Evolutionary conservation across 345 rosid species (phyloP), one percentile per base, ranked within the genome.

Genomic region (Xanthoceras sorbifolium): DNA sequence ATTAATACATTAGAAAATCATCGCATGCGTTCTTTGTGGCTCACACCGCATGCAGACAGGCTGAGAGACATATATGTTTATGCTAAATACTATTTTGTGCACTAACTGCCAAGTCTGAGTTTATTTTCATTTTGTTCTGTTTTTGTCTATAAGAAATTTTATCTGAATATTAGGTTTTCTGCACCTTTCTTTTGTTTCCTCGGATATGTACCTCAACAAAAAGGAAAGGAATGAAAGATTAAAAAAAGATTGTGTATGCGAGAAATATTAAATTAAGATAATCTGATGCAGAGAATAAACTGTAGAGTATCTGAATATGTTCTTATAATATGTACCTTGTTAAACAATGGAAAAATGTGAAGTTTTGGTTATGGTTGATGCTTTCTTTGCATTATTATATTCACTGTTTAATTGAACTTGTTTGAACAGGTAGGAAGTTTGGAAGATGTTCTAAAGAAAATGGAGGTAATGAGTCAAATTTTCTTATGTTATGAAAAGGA

Each of bases 381-480:
- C n/a, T 60, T 64, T 14, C 12, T 57, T 65, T 59, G 28, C n/a
- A 40, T 67, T 20, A 26, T 42, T 52, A 31, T 52, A 23, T 54
- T 75, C 29, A 14, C 44, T 18, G 42, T 69, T 36, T 73, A 32
- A 77, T 72, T 67, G 54, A 44, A 46, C 76, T 48, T 82, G 79
- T 77, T 67, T 76, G 69, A 75, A 71, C 85, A 93, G 99, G 99
- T 95, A 38, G 99, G 99, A 74, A 93, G 92, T 79, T 69, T 95
- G 46, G 99, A 95, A 88, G 97, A 95, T 76, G 96, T 95, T 50
- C 77, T 95, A 76, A 89, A 82, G 79, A 95, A 93, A 84, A 93
- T 95, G 95, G 99, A 93, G 98, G 98, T 94, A 83, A 64, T n/a
- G 38, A 11, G 54, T 67, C 40, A 75, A 22, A 52, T 50, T 6